Evolutionary conservation across 495 filamentous ascomycete species (phyloP).

Genomic region (Aspergillus ostianus): DNA sequence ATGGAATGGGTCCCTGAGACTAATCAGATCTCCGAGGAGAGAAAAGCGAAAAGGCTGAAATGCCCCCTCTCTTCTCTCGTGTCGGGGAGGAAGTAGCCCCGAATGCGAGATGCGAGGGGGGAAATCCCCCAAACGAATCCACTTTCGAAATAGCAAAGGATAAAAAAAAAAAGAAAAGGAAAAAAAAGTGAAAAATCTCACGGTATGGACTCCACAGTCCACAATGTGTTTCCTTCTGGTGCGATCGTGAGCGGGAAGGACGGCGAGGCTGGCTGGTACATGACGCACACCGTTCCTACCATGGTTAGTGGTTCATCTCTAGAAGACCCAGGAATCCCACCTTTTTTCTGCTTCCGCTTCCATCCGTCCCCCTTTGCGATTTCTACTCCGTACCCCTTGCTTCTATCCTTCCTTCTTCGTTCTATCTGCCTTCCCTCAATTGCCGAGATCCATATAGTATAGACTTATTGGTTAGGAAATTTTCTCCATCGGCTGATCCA

Average conservation of each 20-base stretch:
- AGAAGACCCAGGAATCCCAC: slow-evolving; percentile 2
- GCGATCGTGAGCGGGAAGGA: not conserved
- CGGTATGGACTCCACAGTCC: not conserved
- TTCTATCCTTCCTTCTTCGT: not conserved
- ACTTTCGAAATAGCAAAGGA: not conserved
- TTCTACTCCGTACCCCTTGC: not conserved
- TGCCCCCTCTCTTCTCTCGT: not conserved
- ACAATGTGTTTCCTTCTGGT: not conserved
- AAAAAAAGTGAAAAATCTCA: not conserved
- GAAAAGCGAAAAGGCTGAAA: slow-evolving; percentile 1
- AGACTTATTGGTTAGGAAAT: not conserved
- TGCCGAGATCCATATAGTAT: not conserved
- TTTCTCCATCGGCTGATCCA: slow-evolving; percentile 1
- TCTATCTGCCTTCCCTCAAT: not conserved
- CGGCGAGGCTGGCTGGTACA: slow-evolving; percentile 4
- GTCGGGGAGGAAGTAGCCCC: not conserved
- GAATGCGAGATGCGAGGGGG: not conserved
- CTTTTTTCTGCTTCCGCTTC: not conserved
- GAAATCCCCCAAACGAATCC: not conserved
- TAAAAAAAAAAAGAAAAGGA: slow-evolving; percentile 3
- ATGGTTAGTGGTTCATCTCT: slow-evolving; percentile 6
- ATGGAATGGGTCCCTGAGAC: not conserved
- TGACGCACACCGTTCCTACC: slow-evolving; percentile 4
- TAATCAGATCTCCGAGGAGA: not conserved
- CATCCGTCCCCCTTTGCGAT: not conserved